Evolutionary conservation across 2,329 filamentous ascomycete genomes (phyloP).

Genomic region (Nannizziopsis arthrosporioides): DNA sequence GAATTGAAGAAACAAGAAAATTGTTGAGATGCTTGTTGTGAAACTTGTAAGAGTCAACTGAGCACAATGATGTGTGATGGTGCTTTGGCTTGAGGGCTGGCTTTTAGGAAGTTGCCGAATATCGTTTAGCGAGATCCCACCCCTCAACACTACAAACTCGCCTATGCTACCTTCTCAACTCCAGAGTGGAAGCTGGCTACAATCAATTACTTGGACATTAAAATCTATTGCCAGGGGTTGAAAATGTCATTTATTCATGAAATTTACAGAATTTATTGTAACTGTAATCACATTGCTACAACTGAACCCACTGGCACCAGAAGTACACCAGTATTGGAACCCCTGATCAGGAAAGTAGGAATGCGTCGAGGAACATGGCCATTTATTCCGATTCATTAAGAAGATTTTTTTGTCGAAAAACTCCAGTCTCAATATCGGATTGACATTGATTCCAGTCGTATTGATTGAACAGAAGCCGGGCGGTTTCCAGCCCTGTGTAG

Average conservation of each 20-base stretch:
- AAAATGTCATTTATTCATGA: slow-evolving; percentile 5
- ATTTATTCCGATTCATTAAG: slow-evolving; percentile 11
- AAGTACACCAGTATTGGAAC: slow-evolving; percentile 10
- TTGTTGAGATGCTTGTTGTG: background rate
- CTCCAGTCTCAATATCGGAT: slow-evolving; percentile 13
- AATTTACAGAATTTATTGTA: slow-evolving; percentile 9
- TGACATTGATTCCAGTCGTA: slow-evolving; percentile 17
- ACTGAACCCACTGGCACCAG: slow-evolving; percentile 10
- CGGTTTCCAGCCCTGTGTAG: slow-evolving; percentile 9
- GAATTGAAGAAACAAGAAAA: background rate
- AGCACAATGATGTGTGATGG: slow-evolving; percentile 8
- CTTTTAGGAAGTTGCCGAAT: slow-evolving; percentile 5
- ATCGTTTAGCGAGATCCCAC: slow-evolving; percentile 9
- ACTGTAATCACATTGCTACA: slow-evolving; percentile 11
- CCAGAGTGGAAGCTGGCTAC: background rate
- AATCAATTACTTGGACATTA: background rate
- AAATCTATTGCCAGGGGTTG: background rate
- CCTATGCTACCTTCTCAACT: background rate
- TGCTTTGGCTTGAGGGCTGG: background rate
- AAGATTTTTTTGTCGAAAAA: slow-evolving; percentile 8
- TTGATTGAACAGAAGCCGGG: slow-evolving; percentile 11
- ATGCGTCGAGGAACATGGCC: slow-evolving; percentile 11
- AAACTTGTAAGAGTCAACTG: background rate
- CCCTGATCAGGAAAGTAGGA: slow-evolving; percentile 10
- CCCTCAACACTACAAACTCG: slow-evolving; percentile 1